phyloP scores from a whole-genome alignment of 768 basidiomycete species.

The Mycena vitilis region DNA sequence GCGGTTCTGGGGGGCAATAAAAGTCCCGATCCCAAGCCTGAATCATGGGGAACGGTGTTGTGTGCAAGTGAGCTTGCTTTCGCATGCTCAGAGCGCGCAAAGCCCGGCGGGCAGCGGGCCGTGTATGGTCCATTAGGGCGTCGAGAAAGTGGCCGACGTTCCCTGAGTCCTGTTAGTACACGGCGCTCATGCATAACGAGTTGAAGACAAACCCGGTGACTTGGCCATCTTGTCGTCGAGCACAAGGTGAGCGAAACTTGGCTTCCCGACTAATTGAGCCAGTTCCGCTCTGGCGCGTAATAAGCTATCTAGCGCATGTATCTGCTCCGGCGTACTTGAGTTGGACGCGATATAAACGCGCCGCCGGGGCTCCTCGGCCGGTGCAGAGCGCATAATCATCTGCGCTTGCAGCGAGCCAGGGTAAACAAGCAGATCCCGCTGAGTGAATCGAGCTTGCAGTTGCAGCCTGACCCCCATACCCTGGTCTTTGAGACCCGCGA shows the following conservation, averaged over 20 bases:
- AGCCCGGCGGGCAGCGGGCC: slow-evolving; percentile 80
- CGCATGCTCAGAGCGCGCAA: slow-evolving; percentile 71
- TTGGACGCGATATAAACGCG: slow-evolving; percentile 88
- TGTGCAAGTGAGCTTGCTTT: slow-evolving; percentile 80
- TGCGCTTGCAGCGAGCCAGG: slow-evolving; percentile 91
- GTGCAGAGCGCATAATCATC: slow-evolving; percentile 92
- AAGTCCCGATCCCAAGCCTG: slow-evolving; percentile 99
- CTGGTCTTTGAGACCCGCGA: slow-evolving; percentile 79
- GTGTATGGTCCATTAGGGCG: slow-evolving; percentile 83
- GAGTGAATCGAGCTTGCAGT: slow-evolving; percentile 81
- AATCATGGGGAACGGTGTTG: slow-evolving; percentile 68
- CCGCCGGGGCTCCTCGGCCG: slow-evolving; percentile 83
- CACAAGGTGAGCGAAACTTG: slow-evolving; percentile 89
- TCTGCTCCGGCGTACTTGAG: slow-evolving; percentile 77
- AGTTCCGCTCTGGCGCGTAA: slow-evolving; percentile 84
- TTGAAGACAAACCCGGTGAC: slow-evolving; percentile 73
- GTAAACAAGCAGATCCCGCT: slow-evolving; percentile 81
- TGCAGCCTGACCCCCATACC: slow-evolving; percentile 81
- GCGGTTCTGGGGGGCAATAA: slow-evolving; percentile 85
- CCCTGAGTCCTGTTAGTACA: slow-evolving; percentile 53
- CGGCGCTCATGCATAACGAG: slow-evolving; percentile 14
- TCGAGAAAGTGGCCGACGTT: slow-evolving; percentile 90
- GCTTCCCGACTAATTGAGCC: slow-evolving; percentile 84
- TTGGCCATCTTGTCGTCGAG: slow-evolving; percentile 98
- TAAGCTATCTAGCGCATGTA: slow-evolving; percentile 81